Percentiles rank a stretch among this genome's conserved stretches.
Evolutionary conservation across 192 early-diverging fungal species (phyloP).

Genomic region (Lobulomyces angularis): DNA sequence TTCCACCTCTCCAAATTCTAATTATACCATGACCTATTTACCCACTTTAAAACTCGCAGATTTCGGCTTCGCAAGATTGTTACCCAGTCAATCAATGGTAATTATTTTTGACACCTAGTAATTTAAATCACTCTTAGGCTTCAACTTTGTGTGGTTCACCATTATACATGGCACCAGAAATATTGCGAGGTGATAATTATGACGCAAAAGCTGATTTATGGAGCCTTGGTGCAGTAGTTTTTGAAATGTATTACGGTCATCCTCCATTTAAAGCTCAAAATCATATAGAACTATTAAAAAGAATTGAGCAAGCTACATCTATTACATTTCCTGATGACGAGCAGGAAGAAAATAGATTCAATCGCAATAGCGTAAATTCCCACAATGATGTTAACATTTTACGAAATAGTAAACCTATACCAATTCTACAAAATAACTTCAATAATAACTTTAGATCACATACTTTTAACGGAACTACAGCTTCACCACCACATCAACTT

Average conservation of each 20-base stretch:
- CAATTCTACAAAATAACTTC: constrained; percentile 7
- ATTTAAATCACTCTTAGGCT: constrained; percentile 13
- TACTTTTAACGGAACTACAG: too few relatives aligned
- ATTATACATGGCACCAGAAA: constrained; percentile 86
- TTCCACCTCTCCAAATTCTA: constrained; percentile 27
- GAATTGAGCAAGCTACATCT: constrained; percentile 77
- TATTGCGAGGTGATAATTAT: constrained; percentile 79
- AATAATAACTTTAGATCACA: not conserved
- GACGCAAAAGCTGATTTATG: constrained; percentile 92
- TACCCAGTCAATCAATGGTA: constrained; percentile 73
- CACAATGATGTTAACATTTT: too few relatives aligned
- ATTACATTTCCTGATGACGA: constrained; percentile 74
- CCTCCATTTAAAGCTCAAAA: constrained; percentile 88
- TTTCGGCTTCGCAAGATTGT: constrained; percentile 91
- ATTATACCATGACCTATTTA: constrained; percentile 32
- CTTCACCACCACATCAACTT: too few relatives aligned
- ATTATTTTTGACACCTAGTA: constrained; percentile 7
- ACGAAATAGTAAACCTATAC: not conserved
- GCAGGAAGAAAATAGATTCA: too few relatives aligned
- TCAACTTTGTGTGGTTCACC: constrained; percentile 95
- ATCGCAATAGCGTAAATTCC: not conserved
- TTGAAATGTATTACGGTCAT: constrained; percentile 82
- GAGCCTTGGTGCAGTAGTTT: constrained; percentile 89
- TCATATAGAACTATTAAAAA: constrained; percentile 80
- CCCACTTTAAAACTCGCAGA: constrained; percentile 89